Evolutionary conservation across 176 grass and related monocot genomes (phyloP), one percentile per base, ranked within the genome.

Genomic region (Areca catechu): DNA sequence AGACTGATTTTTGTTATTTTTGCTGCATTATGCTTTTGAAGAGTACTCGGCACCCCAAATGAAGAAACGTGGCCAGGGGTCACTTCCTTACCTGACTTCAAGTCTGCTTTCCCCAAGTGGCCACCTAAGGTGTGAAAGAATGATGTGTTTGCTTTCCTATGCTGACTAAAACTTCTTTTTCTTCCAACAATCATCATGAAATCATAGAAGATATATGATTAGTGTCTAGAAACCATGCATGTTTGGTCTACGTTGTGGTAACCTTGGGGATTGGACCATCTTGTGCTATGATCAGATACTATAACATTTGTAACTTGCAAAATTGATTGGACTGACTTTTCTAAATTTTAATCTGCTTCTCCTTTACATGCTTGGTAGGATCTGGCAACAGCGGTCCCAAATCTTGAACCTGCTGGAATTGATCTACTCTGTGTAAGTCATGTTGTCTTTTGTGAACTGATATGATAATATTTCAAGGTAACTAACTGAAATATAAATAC

Each of bases 61-160:
- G 89, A 95, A 80, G 85, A 95, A 70, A 85, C 69, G 62, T 95
- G 89, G 89, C 82, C 89, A 64, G 89, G 89, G 53, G 89, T 89
- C 63, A 89, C 72, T 54, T 70, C 76, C 17, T 68, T 95, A 49
- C 85, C 82, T 70, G 85, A 89, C 65, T 95, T 85, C 75, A 95
- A 95, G 72, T 86, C 89, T 65, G 75, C 85, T 57, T 95, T 95
- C 56, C 89, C 89, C n/a, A 95, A 80, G 69, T 95, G 85, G 85
- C 76, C 75, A 22, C 19, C 78, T 76, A 80, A 86, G 89, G 89
- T 95, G 71, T 29, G 48, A 66, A 30, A 50, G 22, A 54, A 63
- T 27, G 15, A 19, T 48, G 60, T 60, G 22, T 58, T 50, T 62
- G 74, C 68, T 67, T 65, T 17, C 3, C 51, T 72, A 56, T 56